Base-by-base conservation (phyloP, 305 asterid species). In the Petunia hybrid region DNA sequence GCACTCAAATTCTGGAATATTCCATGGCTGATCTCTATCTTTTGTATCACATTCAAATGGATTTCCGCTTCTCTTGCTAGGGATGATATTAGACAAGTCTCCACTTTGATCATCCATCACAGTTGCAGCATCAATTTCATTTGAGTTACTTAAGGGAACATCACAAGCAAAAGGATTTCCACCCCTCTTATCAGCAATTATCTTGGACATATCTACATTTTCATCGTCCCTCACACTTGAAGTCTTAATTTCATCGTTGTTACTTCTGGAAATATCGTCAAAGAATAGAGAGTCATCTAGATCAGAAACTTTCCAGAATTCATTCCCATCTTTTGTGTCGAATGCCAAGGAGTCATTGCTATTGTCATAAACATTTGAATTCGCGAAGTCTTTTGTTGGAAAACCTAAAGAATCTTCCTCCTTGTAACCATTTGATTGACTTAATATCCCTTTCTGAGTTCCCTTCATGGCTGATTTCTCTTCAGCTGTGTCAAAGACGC, bases 381-480 rank as follows among this genome's bases (percentile, higher is more conserved):
- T 83, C 67, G 65, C 42, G 0, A 53, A 61, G 9, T 81, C 84
- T 73, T 85, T 86, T 73, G 55, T 77, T n/a, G 73, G 81, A 71
- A 82, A 46, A 57, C 68, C 70, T 77, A 77, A 60, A 41, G 85
- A 74, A 79, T 83, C 89, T 14, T 81, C 76, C 80, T 81, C 86
- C 71, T 78, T 78, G 73, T 31, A 82, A 63, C 78, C 84, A 76
- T 77, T 82, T 45, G 85, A 78, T 83, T 78, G 85, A 38, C 66
- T 59, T 69, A 68, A 64, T 3, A 68, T 82, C 63, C 56, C 80
- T 6, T 76, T 51, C 64, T 73, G 86, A 65, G 70, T 84, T 85
- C 87, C 97, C 79, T 85, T 90, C 97, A 91, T 89, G 12, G 67
- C 87, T 83, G 82, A 81, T 85, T 84, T 88, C 82, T 66, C 85